phyloP scores from a whole-genome alignment of 768 basidiomycete genomes.

The Panus rudis region DNA sequence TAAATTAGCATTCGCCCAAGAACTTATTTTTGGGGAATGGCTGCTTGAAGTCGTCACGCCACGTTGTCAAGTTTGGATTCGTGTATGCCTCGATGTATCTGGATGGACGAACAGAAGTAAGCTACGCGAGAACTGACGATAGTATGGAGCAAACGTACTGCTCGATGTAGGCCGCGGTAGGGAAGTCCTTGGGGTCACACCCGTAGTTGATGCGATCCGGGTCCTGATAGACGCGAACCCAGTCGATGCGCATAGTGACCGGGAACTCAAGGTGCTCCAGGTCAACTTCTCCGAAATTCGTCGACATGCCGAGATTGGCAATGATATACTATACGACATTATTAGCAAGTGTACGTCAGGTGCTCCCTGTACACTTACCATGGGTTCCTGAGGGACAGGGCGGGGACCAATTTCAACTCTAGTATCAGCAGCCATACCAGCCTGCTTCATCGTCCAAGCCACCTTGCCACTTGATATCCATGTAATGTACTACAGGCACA shows the following conservation, averaged over 20 bases:
- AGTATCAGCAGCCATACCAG: constrained; percentile 52
- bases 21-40: constrained; percentile 46
- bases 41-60: constrained; percentile 39
- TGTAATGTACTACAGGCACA: constrained; percentile 56
- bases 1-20: constrained; percentile 34
- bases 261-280: constrained; percentile 43
- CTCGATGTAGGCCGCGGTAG: constrained; percentile 75
- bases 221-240: constrained; percentile 71
- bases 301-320: constrained; percentile 54
- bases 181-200: constrained; percentile 66
- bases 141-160: constrained; percentile 33
- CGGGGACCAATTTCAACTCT: constrained; percentile 56
- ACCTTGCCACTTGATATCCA: constrained; percentile 63
- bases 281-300: constrained; percentile 58
- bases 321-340: constrained; percentile 43
- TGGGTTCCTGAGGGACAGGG: constrained; percentile 76
- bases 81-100: constrained; percentile 67
- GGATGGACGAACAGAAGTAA: neutral
- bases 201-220: constrained; percentile 45
- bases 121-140: neutral
- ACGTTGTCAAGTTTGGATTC: constrained; percentile 53
- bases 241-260: constrained; percentile 69
- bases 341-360: constrained; percentile 2
- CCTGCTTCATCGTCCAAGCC: constrained; percentile 64
- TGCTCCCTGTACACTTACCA: constrained; percentile 38